Conservation (phyloP, 225 moss, liverwort and hornwort species). For the Climacium dendroides region DNA sequence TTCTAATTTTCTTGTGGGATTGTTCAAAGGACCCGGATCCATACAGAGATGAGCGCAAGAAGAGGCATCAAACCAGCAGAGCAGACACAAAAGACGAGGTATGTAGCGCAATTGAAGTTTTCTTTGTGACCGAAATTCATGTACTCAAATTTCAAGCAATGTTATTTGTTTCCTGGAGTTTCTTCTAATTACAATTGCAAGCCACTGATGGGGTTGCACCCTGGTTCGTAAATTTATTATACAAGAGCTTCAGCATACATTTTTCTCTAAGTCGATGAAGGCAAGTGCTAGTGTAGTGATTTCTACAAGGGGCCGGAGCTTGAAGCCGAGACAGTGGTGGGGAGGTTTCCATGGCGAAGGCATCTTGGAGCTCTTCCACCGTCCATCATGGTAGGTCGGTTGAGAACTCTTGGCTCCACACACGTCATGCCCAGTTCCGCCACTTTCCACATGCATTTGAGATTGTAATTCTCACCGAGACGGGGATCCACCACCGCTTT, state of each 20-base stretch:
- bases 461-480: slow-evolving; percentile 3
- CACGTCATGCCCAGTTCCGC: slow-evolving; percentile 32
- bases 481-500: slow-evolving; percentile 20
- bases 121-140: not conserved
- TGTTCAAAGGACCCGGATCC: not conserved
- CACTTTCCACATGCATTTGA: slow-evolving; percentile 21
- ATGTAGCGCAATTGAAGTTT: not conserved
- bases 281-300: not conserved
- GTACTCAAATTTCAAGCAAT: not conserved
- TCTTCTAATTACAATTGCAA: not conserved
- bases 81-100: not conserved
- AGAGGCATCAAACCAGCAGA: not conserved
- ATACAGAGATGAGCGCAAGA: not conserved
- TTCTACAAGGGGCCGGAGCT: not conserved
- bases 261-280: not conserved
- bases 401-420: slow-evolving; percentile 19
- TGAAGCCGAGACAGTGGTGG: not conserved
- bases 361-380: slow-evolving; percentile 18
- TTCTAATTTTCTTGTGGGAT: not conserved
- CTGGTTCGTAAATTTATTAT: not conserved
- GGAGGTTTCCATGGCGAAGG: slow-evolving; percentile 3
- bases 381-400: slow-evolving; percentile 26
- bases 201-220: not conserved
- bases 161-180: not conserved
- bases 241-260: not conserved